These are phyloP conservation scores for Backusella macrospora DNA, from an alignment of 192 early-diverging fungal genomes.

Conservation along the genomic window DNA sequence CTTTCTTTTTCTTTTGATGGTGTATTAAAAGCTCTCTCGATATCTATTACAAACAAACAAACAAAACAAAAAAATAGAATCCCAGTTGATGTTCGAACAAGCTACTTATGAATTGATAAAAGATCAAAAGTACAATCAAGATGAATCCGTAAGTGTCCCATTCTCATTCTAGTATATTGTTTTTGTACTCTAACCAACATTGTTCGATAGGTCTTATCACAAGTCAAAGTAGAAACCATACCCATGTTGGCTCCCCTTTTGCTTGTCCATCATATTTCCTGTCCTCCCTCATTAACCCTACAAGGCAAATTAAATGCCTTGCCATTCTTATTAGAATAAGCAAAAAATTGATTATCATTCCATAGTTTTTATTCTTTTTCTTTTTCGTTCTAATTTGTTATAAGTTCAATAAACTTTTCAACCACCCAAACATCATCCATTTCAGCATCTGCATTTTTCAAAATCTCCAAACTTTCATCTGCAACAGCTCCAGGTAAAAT, in stretches of 20 bases:
- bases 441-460: conserved; percentile 18
- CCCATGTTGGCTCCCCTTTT: background rate
- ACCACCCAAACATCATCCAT: conserved; percentile 43
- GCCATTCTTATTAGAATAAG: background rate
- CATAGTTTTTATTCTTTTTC: too few species aligned
- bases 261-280: background rate
- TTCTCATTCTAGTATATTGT: too few species aligned
- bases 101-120: background rate
- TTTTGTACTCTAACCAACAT: too few species aligned
- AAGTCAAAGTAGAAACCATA: background rate
- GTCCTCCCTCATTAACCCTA: background rate
- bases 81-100: background rate
- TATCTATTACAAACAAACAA: too few species aligned
- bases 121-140: conserved; percentile 3
- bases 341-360: too few species aligned
- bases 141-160: background rate
- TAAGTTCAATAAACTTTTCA: conserved; percentile 29
- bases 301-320: conserved; percentile 7
- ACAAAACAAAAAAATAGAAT: too few species aligned
- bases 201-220: background rate
- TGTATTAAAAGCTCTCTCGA: too few species aligned
- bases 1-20: too few species aligned
- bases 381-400: background rate
- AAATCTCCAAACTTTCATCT: conserved; percentile 21
- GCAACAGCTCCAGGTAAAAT: conserved; percentile 40